Percentiles rank a stretch among this genome's conserved stretches.
Conservation (phyloP, 2,329 filamentous ascomycete species). For the Diaporthe velutina region DNA sequence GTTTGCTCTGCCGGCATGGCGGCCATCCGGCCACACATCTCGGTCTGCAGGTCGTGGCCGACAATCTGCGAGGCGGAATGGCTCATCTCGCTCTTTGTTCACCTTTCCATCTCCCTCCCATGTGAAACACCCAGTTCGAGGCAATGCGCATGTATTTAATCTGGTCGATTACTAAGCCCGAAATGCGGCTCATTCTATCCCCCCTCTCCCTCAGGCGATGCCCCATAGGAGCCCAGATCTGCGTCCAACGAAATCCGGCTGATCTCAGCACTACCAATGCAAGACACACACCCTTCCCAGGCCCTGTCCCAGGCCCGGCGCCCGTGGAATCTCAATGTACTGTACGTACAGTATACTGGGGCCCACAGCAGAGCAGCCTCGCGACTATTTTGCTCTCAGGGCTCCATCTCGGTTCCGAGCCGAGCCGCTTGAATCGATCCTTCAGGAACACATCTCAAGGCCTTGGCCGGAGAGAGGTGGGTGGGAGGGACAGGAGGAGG, state of each 20-base stretch:
- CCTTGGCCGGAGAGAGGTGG: not conserved
- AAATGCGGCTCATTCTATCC: slow-evolving; percentile 25
- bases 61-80: slow-evolving; percentile 18
- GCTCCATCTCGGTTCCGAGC: slow-evolving; percentile 21
- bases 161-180: slow-evolving; percentile 27
- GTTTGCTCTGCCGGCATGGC: slow-evolving; percentile 5
- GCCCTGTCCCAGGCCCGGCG: not conserved
- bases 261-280: slow-evolving; percentile 35
- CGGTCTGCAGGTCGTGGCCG: slow-evolving; percentile 1
- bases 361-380: slow-evolving; percentile 4
- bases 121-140: slow-evolving; percentile 9
- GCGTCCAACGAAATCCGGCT: slow-evolving; percentile 27
- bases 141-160: slow-evolving; percentile 9
- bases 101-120: slow-evolving; percentile 1
- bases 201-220: slow-evolving; percentile 20
- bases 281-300: slow-evolving; percentile 26
- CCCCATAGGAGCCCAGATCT: slow-evolving; percentile 25
- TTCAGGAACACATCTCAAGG: not conserved
- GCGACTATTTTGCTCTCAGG: not conserved
- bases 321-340: not conserved
- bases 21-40: not conserved
- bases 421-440: slow-evolving; percentile 26
- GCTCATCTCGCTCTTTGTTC: slow-evolving; percentile 13
- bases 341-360: slow-evolving; percentile 16
- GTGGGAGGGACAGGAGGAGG: not conserved